phyloP scores from a whole-genome alignment of 345 rosid species.

The Salix viminalis region DNA sequence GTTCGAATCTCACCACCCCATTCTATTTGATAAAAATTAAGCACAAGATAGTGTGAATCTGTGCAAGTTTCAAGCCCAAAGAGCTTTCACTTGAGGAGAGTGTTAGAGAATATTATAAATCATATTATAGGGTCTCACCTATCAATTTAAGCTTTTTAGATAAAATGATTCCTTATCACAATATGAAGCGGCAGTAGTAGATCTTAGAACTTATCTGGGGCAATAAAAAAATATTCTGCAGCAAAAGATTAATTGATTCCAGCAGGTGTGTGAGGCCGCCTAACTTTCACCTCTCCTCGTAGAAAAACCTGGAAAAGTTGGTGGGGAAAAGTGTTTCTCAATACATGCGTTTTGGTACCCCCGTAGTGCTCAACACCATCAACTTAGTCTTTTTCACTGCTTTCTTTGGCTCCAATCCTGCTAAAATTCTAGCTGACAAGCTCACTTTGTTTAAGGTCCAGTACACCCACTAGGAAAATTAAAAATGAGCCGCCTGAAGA shows the following conservation, averaged over 20 bases:
- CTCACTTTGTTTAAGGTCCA: slow-evolving; percentile 42
- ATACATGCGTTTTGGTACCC: slow-evolving; percentile 7
- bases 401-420: slow-evolving; percentile 31
- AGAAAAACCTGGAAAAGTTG: neutral
- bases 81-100: no score
- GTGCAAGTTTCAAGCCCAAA: no score
- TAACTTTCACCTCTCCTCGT: neutral
- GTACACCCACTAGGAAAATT: slow-evolving; percentile 32
- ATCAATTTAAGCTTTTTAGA: no score
- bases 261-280: neutral
- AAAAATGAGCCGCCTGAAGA: slow-evolving; percentile 18
- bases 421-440: slow-evolving; percentile 38
- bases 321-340: slow-evolving; percentile 6
- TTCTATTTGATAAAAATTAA: no score
- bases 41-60: no score
- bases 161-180: no score
- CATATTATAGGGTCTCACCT: no score
- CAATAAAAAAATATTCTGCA: neutral
- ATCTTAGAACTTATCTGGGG: neutral
- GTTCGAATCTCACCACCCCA: no score
- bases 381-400: slow-evolving; percentile 24
- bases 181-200: neutral
- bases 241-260: neutral
- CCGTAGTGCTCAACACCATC: slow-evolving; percentile 39
- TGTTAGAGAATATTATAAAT: no score